Conservation (phyloP, 2,329 filamentous ascomycete species). For the Colletotrichum godetiae region DNA sequence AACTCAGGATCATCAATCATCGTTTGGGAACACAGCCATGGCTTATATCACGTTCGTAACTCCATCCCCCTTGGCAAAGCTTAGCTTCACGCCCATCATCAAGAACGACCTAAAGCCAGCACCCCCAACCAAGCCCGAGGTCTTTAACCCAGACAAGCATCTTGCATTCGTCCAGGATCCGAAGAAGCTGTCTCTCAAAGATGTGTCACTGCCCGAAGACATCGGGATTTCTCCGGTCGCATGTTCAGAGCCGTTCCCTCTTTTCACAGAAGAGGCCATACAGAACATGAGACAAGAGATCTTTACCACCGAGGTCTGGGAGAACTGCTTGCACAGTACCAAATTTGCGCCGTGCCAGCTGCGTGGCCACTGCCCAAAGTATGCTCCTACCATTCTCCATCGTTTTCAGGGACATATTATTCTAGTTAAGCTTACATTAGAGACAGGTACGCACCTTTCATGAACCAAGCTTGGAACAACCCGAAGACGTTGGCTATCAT, state of each 20-base stretch:
- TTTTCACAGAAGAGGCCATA: constrained; percentile 72
- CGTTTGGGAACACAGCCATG: neutral
- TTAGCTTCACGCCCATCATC: constrained; percentile 7
- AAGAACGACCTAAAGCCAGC: neutral
- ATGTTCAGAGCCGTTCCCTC: constrained; percentile 72
- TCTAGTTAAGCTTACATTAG: neutral
- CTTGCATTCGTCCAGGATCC: constrained; percentile 62
- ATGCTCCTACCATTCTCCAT: neutral
- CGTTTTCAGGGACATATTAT: too few relatives aligned
- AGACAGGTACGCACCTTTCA: constrained; percentile 7
- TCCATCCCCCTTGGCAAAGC: constrained; percentile 1
- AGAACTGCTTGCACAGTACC: constrained; percentile 65
- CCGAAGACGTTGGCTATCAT: constrained; percentile 57
- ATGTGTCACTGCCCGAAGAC: constrained; percentile 64
- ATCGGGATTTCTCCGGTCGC: constrained; percentile 71
- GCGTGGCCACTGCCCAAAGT: constrained; percentile 16
- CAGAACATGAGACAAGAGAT: constrained; percentile 71
- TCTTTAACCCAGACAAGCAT: constrained; percentile 67
- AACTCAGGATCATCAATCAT: too few relatives aligned
- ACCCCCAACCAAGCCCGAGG: constrained; percentile 23
- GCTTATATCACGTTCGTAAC: neutral
- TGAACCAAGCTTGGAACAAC: constrained; percentile 60
- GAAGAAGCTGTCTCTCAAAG: constrained; percentile 67
- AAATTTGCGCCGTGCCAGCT: constrained; percentile 34
- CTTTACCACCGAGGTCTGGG: constrained; percentile 65